These are phyloP conservation scores for Dioszegia hungarica DNA, from an alignment of 768 basidiomycete species.

Conservation along the genomic window DNA sequence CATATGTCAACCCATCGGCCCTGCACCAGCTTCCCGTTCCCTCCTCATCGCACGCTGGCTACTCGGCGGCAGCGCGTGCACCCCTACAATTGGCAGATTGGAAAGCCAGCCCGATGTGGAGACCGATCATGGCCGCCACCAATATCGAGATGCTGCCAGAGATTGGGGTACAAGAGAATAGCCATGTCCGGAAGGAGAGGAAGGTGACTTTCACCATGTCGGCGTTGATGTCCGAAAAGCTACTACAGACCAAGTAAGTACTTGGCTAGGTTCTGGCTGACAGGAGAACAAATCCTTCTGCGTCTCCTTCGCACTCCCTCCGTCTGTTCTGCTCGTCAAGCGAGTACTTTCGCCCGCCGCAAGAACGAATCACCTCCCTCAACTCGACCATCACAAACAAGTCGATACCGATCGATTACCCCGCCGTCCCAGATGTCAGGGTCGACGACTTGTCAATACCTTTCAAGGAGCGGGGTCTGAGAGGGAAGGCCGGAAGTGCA, in stretches of 20 bases:
- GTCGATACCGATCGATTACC: slow-evolving; percentile 42
- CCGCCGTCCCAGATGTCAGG: slow-evolving; percentile 35
- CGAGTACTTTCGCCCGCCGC: slow-evolving; percentile 39
- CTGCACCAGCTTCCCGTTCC: too few species aligned
- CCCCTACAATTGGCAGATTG: slow-evolving; percentile 41
- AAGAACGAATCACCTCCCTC: slow-evolving; percentile 10
- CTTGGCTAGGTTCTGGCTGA: slow-evolving; percentile 6
- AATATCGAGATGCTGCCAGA: slow-evolving; percentile 39
- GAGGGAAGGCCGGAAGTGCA: slow-evolving; percentile 44
- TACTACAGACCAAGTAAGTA: slow-evolving; percentile 30
- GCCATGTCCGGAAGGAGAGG: slow-evolving; percentile 26
- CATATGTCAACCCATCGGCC: too few species aligned
- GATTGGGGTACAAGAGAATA: slow-evolving; percentile 26
- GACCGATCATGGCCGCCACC: slow-evolving; percentile 40
- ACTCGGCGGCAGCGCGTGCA: too few species aligned
- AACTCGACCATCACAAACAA: slow-evolving; percentile 14
- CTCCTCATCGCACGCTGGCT: too few species aligned
- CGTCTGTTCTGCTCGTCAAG: slow-evolving; percentile 49
- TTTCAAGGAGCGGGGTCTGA: slow-evolving; percentile 43
- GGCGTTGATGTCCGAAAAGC: slow-evolving; percentile 32
- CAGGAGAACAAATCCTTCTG: slow-evolving; percentile 17
- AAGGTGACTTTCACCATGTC: slow-evolving; percentile 25
- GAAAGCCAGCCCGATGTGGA: slow-evolving; percentile 46
- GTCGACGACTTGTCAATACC: slow-evolving; percentile 28
- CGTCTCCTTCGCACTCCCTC: slow-evolving; percentile 33